Percentiles rank a stretch among this genome's conserved stretches.
These are phyloP conservation scores for Thalassiosira profunda DNA, from an alignment of 108 stramenopile genomes.

Conservation along the genomic window DNA sequence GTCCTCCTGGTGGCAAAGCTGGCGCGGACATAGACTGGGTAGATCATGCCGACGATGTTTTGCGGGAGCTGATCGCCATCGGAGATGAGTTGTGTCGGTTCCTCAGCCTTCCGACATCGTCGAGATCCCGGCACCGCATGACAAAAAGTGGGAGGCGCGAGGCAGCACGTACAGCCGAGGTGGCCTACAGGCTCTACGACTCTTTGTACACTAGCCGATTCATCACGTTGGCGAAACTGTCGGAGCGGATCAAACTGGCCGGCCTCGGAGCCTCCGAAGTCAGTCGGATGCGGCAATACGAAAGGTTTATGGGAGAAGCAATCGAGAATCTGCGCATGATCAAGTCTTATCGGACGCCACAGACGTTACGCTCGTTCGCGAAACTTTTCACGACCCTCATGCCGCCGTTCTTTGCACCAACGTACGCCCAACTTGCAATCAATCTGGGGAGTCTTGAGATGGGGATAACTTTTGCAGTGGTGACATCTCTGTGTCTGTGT, in stretches of 20 bases:
- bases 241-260: constrained; percentile 60
- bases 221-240: constrained; percentile 33
- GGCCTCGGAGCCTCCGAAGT: constrained; percentile 75
- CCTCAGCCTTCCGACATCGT: constrained; percentile 64
- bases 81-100: constrained; percentile 60
- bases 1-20: constrained; percentile 23
- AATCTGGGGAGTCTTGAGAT: constrained; percentile 59
- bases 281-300: constrained; percentile 78
- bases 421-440: constrained; percentile 69
- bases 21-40: constrained; percentile 53
- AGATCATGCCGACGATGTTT: constrained; percentile 56
- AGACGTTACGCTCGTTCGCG: constrained; percentile 74
- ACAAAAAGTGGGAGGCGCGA: constrained; percentile 48
- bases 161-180: constrained; percentile 47
- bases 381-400: constrained; percentile 69
- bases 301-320: constrained; percentile 51
- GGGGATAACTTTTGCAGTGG: constrained; percentile 68
- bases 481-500: constrained; percentile 73
- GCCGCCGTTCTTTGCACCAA: constrained; percentile 78
- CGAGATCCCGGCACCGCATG: constrained; percentile 60
- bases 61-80: constrained; percentile 51
- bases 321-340: constrained; percentile 70
- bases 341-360: constrained; percentile 84
- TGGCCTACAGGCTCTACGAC: constrained; percentile 50
- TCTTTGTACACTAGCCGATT: constrained; percentile 53